Conservation (phyloP, 2,329 filamentous ascomycete species). For the Fusarium caatingaense region DNA sequence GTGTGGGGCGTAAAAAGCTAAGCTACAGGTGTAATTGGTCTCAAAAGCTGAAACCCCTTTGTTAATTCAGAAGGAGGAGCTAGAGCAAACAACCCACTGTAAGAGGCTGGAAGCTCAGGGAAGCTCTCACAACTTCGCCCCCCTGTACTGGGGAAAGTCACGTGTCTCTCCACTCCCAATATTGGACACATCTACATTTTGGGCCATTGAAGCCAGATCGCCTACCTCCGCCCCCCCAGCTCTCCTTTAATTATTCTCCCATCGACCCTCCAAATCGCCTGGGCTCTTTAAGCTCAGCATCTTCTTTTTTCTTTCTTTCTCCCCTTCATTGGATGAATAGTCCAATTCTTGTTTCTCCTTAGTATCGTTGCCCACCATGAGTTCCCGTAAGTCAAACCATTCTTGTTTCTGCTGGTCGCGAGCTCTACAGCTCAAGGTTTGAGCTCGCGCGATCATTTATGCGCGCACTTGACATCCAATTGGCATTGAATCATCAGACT, state of each 20-base stretch:
- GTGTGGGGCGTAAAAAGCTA: constrained; percentile 14
- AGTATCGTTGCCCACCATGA: constrained; percentile 61
- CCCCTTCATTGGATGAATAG: constrained; percentile 54
- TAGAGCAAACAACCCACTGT: neutral
- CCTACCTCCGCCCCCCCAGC: constrained; percentile 51
- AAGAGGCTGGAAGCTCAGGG: constrained; percentile 34
- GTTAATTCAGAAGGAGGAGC: constrained; percentile 9
- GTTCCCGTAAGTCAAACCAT: constrained; percentile 62
- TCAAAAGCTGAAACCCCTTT: constrained; percentile 37
- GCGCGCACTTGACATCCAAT: constrained; percentile 45
- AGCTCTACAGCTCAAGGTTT: constrained; percentile 25
- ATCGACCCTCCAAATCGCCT: constrained; percentile 49
- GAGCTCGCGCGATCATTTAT: constrained; percentile 33
- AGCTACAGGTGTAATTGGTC: constrained; percentile 21
- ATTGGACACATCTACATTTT: constrained; percentile 60
- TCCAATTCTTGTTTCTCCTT: constrained; percentile 53
- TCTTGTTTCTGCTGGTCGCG: constrained; percentile 24
- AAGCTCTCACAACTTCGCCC: constrained; percentile 17
- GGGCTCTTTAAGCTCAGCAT: constrained; percentile 55
- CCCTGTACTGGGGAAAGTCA: constrained; percentile 44
- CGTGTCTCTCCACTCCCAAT: constrained; percentile 52
- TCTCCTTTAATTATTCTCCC: constrained; percentile 52
- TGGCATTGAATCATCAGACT: constrained; percentile 19
- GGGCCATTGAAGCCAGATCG: constrained; percentile 59
- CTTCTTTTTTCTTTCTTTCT: constrained; percentile 50